Evolutionary conservation across 208 protist species (phyloP), one percentile per base, ranked within the genome.

Genomic region (Leishmania gerbilli): DNA sequence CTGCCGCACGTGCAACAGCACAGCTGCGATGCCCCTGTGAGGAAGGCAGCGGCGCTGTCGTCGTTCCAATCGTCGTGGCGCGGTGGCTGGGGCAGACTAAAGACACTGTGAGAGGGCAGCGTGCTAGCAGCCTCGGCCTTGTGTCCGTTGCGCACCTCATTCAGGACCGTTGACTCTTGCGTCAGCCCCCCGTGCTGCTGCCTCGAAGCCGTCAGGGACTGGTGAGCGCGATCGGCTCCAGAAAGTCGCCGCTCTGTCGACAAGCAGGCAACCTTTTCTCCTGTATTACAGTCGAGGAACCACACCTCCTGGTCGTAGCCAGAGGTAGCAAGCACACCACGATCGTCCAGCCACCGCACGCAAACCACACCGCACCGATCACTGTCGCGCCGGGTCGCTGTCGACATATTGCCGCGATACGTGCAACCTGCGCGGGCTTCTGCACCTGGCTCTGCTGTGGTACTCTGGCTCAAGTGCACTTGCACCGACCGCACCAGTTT

Each of bases 241-340:
- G 88, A 82, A 6, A 88, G 88, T 19, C 89, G 68, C 1, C 89
- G 89, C 51, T 84, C 82, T 74, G 90, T 87, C 3, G 90, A 88
- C 69, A 96, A 80, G 65, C 80, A 84, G n/a, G 84, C 87, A 2
- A 83, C 17, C 71, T 74, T 71, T 31, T 87, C 82, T 1, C 90
- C 91, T 5, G 88, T 53, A 8, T 15, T 42, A 76, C 87, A 81
- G 31, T 74, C 45, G 0, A 92, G 75, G 19, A 96, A 45, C 65
- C 82, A 88, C 37, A 95, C 93, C 65, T 85, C 69, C 75, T 81
- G 82, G 71, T 96, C 87, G 84, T 88, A 77, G 51, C 89, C 90
- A 47, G 83, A 88, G 3, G 87, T 88, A 21, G 90, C 76, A 19
- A 96, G 77, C 15, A 85, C 82, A n/a, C 71, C 76, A 8, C 90